These are phyloP conservation scores for Plasmodium knowlesi DNA, from an alignment of 169 alveolate genomes.

Conservation along the genomic window DNA sequence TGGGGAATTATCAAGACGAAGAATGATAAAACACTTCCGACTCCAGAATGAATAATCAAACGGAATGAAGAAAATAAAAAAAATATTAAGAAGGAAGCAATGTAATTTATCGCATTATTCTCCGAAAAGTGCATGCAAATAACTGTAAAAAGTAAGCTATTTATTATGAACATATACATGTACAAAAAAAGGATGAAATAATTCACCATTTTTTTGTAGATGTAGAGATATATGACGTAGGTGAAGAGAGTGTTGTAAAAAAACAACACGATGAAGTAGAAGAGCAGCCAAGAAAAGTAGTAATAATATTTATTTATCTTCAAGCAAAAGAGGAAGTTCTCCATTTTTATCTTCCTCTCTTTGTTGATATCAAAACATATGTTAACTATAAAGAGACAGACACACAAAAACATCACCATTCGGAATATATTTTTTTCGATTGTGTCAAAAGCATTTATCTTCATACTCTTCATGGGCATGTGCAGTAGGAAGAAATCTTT, in stretches of 20 bases:
- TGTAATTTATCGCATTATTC: constrained; percentile 56
- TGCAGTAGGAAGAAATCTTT: constrained; percentile 22
- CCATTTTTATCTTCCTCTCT: constrained; percentile 52
- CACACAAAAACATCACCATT: constrained; percentile 39
- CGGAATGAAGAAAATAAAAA: constrained; percentile 58
- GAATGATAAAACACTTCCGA: neutral
- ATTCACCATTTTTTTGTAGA: constrained; percentile 11
- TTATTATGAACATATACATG: constrained; percentile 31
- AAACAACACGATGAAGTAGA: constrained; percentile 41
- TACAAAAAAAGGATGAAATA: constrained; percentile 15
- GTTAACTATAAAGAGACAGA: constrained; percentile 31
- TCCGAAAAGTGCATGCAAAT: constrained; percentile 62
- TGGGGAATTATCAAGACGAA: constrained; percentile 55
- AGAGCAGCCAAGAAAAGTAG: constrained; percentile 51
- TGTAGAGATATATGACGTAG: constrained; percentile 16
- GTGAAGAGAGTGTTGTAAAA: constrained; percentile 43
- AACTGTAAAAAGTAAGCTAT: constrained; percentile 51
- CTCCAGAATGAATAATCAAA: constrained; percentile 63
- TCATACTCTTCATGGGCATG: constrained; percentile 35
- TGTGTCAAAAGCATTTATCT: constrained; percentile 64
- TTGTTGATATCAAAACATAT: constrained; percentile 66
- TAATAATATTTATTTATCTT: constrained; percentile 68
- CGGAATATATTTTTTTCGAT: constrained; percentile 63
- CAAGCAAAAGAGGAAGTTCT: constrained; percentile 36
- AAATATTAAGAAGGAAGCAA: constrained; percentile 46